Evolutionary conservation across 371 early-diverging fungal genomes (phyloP).

Genomic region (Cokeromyces recurvatus): DNA sequence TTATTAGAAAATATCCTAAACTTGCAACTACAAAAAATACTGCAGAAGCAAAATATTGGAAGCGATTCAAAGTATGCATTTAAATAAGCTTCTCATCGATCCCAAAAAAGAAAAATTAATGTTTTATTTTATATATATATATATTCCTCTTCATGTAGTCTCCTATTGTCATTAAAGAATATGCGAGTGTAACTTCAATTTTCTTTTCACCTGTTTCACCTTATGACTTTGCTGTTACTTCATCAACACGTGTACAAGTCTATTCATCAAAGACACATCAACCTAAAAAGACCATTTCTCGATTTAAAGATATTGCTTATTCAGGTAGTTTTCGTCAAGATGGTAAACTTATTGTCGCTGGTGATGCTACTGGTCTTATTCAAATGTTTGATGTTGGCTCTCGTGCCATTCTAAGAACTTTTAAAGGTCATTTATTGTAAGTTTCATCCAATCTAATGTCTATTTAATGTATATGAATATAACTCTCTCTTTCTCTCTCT

Average conservation of each 20-base stretch:
- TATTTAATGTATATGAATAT: neutral
- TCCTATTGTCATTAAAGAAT: conserved; percentile 85
- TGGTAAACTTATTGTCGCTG: conserved; percentile 89
- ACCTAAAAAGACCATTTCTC: conserved; percentile 80
- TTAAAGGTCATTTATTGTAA: conserved; percentile 80
- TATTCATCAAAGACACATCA: conserved; percentile 79
- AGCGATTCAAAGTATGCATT: conserved; percentile 67
- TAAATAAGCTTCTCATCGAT: neutral
- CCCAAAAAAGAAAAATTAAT: neutral
- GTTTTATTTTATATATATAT: no score
- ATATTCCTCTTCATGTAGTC: conserved; percentile 55
- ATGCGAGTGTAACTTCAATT: conserved; percentile 77
- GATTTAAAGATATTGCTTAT: conserved; percentile 87
- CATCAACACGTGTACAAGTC: conserved; percentile 87
- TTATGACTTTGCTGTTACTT: conserved; percentile 85
- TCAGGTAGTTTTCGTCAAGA: conserved; percentile 79
- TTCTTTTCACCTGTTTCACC: conserved; percentile 83
- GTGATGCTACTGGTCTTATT: conserved; percentile 86
- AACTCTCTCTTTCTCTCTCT: neutral
- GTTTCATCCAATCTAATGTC: conserved; percentile 1
- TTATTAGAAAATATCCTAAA: conserved; percentile 55
- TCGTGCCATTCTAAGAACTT: conserved; percentile 83
- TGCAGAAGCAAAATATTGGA: conserved; percentile 76
- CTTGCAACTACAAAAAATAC: conserved; percentile 47
- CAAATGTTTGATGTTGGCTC: conserved; percentile 79